Evolutionary conservation across 805 yeast species (phyloP).

Genomic region (Yarrowia yakushimensis): DNA sequence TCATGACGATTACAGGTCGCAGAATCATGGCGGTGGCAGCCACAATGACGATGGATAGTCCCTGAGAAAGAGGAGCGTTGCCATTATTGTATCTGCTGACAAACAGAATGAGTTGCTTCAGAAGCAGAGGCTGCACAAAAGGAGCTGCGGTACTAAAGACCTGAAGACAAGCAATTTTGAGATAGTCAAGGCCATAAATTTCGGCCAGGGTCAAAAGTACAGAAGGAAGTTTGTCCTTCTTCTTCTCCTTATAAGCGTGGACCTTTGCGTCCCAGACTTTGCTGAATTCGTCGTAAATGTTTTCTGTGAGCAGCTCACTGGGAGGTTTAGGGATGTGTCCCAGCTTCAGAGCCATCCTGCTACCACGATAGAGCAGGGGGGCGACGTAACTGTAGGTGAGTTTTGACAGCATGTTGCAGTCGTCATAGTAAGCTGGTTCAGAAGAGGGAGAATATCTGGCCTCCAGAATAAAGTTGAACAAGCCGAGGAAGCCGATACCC

Average conservation of each 20-base stretch:
- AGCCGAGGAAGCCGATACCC: neutral
- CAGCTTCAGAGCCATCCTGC: neutral
- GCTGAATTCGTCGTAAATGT: slow-evolving; percentile 35
- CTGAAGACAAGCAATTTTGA: slow-evolving; percentile 46
- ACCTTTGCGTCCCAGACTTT: slow-evolving; percentile 37
- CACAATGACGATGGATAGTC: slow-evolving; percentile 66
- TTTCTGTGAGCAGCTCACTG: slow-evolving; percentile 36
- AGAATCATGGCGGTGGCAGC: slow-evolving; percentile 71
- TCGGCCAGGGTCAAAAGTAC: slow-evolving; percentile 32
- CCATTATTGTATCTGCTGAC: slow-evolving; percentile 47
- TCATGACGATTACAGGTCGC: slow-evolving; percentile 73
- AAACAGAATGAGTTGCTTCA: slow-evolving; percentile 42
- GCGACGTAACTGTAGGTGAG: neutral
- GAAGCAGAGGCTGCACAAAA: slow-evolving; percentile 44
- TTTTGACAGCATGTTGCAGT: neutral
- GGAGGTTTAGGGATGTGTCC: slow-evolving; percentile 5
- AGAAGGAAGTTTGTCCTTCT: slow-evolving; percentile 18
- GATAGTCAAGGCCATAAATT: slow-evolving; percentile 44
- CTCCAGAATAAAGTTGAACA: slow-evolving; percentile 32
- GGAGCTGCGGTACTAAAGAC: slow-evolving; percentile 44
- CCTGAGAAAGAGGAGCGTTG: slow-evolving; percentile 58
- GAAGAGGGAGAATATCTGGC: slow-evolving; percentile 31
- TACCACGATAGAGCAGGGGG: neutral
- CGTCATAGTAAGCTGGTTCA: slow-evolving; percentile 1
- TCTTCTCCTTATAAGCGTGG: neutral